Conservation (phyloP, 23 red algal species). For the Chondrus crispus region DNA sequence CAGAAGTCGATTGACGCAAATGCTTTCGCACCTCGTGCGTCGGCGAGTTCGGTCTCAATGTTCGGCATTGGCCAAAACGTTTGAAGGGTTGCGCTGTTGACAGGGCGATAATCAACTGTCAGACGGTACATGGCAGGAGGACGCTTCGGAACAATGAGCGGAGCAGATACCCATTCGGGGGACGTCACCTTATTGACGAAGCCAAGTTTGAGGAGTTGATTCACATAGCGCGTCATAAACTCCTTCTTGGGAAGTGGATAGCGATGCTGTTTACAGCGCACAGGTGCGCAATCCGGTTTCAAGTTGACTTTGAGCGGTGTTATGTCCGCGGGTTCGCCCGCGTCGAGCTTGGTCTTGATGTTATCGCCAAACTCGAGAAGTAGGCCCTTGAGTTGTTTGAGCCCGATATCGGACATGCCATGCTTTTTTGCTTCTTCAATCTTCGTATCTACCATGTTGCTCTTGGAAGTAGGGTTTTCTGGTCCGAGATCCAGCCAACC, state of each 20-base stretch:
- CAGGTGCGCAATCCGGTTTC: not conserved
- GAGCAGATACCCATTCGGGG: conserved; percentile 26
- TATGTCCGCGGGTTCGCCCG: not conserved
- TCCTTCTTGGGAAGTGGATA: not conserved
- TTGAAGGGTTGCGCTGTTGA: not conserved
- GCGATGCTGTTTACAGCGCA: not conserved
- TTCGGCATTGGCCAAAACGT: conserved; percentile 36
- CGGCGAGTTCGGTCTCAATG: conserved; percentile 21
- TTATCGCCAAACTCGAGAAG: not conserved
- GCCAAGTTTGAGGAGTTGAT: not conserved
- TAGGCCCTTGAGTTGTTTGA: not conserved
- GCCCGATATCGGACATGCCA: not conserved
- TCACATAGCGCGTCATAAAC: conserved; percentile 7
- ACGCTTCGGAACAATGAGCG: conserved; percentile 31
- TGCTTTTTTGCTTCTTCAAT: not conserved
- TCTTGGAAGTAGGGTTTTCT: not conserved
- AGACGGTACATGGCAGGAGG: conserved; percentile 8
- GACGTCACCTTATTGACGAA: conserved; percentile 1
- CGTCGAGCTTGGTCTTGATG: conserved; percentile 24
- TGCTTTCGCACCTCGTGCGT: not conserved
- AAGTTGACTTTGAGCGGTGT: not conserved
- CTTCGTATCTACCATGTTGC: not conserved
- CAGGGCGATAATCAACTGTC: conserved; percentile 20
- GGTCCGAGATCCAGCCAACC: conserved; percentile 18
- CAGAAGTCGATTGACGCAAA: conserved; percentile 31